Evolutionary conservation across 352 stramenopile genomes (phyloP), one percentile per base, ranked within the genome.

Genomic region (Phytophthora uliginosa): DNA sequence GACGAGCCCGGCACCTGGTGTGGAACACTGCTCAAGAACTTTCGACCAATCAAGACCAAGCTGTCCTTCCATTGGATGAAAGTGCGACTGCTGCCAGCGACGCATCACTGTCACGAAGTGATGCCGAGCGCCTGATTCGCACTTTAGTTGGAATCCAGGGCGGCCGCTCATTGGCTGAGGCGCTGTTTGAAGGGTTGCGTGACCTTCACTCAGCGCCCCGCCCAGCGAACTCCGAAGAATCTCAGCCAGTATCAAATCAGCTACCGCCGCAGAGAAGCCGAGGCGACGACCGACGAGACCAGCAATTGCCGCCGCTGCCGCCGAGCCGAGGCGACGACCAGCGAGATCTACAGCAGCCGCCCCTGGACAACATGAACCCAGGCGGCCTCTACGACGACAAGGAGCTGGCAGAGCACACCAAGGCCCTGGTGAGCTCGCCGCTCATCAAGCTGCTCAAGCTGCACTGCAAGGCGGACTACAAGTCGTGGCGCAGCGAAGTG

Each of bases 401-500:
- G 26, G 58, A 56, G 26, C 28, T 64, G 15, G 42, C 40, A 4
- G 40, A 20, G 17, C 17, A 48, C 40, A 48, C 40, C 40, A 48
- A 48, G 6, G 40, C 40, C 40, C 18, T 48, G 40, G 13, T 18
- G 15, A 48, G 17, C 40, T 56, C 58, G 10, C 57, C 22, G 40
- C 15, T 2, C 42, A 64, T 54, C 28, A 53, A 56, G 10, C 15
- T 48, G 13, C 18, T 42, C 40, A 55, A 56, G 17, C 17, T 56
- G 7, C 24, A 47, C 7, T 36, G 7, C 22, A 65, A 65, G 7
- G 45, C 2, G 1, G 45, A 57, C n/a, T 57, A 56, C 28, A 38
- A 65, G 28, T 28, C 26, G 26, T 63, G 58, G 58, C 8, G 18
- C 8, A 45, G 42, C 18, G 45, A 56, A 45, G 58, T 64, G 45